Base-by-base conservation (phyloP, 768 basidiomycete genomes). In the Panaeolus papilionaceus region DNA sequence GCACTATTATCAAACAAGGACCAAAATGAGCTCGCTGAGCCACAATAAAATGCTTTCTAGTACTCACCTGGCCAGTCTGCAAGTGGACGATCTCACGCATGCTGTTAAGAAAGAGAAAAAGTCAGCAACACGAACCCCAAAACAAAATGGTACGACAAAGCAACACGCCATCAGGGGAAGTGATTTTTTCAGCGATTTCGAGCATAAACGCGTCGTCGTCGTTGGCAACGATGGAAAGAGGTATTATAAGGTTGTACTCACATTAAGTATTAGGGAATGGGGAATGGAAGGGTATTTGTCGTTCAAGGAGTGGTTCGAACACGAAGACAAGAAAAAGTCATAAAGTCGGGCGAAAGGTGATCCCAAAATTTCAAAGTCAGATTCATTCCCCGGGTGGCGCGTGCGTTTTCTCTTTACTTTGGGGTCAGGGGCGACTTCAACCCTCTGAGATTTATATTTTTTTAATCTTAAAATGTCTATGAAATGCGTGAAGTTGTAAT, bases 11-110 rank as follows among this genome's bases (percentile, higher is more conserved):
- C 64, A 75, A 73, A 69, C 70, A 76, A 75, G 71, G 72, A 70
- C 66, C 73, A 63, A 70, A 69, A 67, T 78, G 74, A 73, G 79
- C 73, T 69, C 74, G 64, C 38, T 10, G 65, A 62, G 14, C n/a
- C 33, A 40, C 44, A 38, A 28, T 39, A 40, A 65, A 69, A 61
- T 39, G 62, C 63, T 78, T 84, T 66, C 61, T 12, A 74, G 51
- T 63, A 82, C 90, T 75, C 76, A 95, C 95, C 89, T 98, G 97
- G 84, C 97, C 97, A 71, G 97, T 98, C 82, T 99, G 97, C 77
- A 99, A 90, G 84, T 99, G 97, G 79, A 99, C 96, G 83, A 99
- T 98, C 91, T 99, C 96, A 86, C 96, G 94, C 94, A 95, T 95
- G 86, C 93, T 95, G 28, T 33, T 33, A 12, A 74, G 51, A 77